Evolutionary conservation across 306 rosid genomes (phyloP).

Genomic region (Sophora flavescens): DNA sequence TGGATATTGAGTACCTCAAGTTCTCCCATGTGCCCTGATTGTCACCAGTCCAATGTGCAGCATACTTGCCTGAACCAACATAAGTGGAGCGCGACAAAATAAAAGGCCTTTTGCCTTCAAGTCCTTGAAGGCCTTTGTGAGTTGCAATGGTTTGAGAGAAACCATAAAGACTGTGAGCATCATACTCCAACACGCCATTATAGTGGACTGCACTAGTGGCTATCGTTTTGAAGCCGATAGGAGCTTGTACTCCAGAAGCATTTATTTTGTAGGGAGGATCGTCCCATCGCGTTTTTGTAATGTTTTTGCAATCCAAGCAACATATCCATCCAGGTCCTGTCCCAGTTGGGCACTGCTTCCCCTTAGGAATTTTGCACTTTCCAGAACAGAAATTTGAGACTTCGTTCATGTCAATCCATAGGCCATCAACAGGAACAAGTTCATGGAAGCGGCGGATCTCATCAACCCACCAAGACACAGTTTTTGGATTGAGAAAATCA

Average conservation of each 20-base stretch:
- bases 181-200: constrained; percentile 87
- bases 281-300: constrained; percentile 89
- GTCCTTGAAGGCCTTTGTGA: constrained; percentile 82
- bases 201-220: constrained; percentile 95
- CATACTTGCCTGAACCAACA: constrained; percentile 90
- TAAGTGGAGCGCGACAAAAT: constrained; percentile 86
- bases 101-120: constrained; percentile 88
- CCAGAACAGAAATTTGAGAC: constrained; percentile 91
- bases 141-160: constrained; percentile 89
- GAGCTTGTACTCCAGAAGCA: constrained; percentile 85
- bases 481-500: constrained; percentile 91
- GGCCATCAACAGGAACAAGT: constrained; percentile 93
- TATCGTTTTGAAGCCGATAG: constrained; percentile 87
- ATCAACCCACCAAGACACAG: constrained; percentile 92
- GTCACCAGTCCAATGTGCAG: constrained; percentile 99
- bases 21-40: constrained; percentile 90
- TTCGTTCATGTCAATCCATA: constrained; percentile 99
- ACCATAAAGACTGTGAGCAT: constrained; percentile 96
- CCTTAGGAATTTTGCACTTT: constrained; percentile 78
- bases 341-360: constrained; percentile 72
- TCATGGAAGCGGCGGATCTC: constrained; percentile 92
- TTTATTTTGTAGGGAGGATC: constrained; percentile 97
- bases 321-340: constrained; percentile 89
- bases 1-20: constrained; percentile 84
- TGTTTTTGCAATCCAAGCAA: constrained; percentile 93